Evolutionary conservation across 805 yeast genomes (phyloP), one percentile per base, ranked within the genome.

Genomic region (Cyberlindnera suaveolens): DNA sequence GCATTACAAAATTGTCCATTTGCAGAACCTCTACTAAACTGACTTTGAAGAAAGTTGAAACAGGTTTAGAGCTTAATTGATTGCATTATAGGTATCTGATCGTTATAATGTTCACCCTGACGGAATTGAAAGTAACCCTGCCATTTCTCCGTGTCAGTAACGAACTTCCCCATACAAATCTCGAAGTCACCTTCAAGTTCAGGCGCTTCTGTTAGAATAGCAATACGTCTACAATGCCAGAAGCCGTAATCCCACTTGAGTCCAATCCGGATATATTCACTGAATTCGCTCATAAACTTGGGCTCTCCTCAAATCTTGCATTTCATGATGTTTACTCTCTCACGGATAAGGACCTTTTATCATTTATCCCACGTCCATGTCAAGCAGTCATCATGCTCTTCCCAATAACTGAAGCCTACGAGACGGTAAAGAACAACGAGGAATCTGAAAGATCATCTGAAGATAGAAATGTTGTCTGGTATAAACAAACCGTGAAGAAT

Each of bases 241-340:
- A 40, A 29, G 47, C 81, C 13, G 91, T 86, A 14, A 80, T 89
- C 11, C 98, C 98, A 3, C 65, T 91, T 30, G 99, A 93, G 60
- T 85, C 95, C 7, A 87, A 89, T 54, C 99, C 99, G 0, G 82
- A 74, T 9, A 78, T 91, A 6, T 90, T 91, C 66, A 77, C 84
- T 8, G 67, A 67, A 1, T 80, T 88, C 53, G 85, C 89, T 2
- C 70, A 66, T 29, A 71, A 72, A 19, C 60, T 93, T 34, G 97
- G 97, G 0, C 67, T 90, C 5, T 60, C 79, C 0, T 74, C 78
- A 1, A 60, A 73, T 2, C 68, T 80, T 13, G 71, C 69, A 37
- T 91, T 88, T 63, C 78, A 75, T 43, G 99, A 91, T 57, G 83
- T 91, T 3, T 89, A 78, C 60, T 85, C 96, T 0, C 64, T 91